Percentiles rank a stretch among this genome's conserved stretches.
phyloP scores from a whole-genome alignment of 164 flowering plant genomes.

The Magnolia sinica region DNA sequence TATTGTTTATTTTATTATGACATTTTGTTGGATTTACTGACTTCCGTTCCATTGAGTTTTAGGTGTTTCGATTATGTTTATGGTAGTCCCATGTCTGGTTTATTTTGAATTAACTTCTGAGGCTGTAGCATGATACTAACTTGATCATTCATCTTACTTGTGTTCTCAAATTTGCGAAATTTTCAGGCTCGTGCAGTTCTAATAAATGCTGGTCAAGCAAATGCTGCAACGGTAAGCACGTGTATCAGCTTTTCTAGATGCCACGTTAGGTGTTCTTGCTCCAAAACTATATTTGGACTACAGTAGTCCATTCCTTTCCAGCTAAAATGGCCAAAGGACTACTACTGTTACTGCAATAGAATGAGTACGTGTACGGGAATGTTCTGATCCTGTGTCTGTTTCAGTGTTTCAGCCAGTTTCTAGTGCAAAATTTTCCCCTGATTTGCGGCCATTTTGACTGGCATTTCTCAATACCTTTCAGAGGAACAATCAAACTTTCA shows the following conservation, averaged over 20 bases:
- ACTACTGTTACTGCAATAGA: background rate
- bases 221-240: constrained; percentile 84
- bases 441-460: background rate
- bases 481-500: background rate
- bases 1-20: constrained; percentile 1
- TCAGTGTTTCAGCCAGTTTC: background rate
- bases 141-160: background rate
- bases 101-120: background rate
- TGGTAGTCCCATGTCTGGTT: background rate
- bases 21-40: background rate
- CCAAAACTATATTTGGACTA: background rate
- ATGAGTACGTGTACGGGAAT: background rate
- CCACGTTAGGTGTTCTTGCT: background rate
- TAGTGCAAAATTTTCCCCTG: background rate
- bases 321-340: background rate
- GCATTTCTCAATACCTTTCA: background rate
- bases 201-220: constrained; percentile 99
- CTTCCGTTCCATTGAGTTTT: background rate
- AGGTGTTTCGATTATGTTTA: background rate
- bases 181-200: constrained; percentile 92
- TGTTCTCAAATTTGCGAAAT: background rate
- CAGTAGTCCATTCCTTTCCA: background rate
- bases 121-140: too few species aligned
- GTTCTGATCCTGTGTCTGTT: background rate
- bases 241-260: constrained; percentile 3